Percentiles rank a stretch among this genome's conserved stretches.
Evolutionary conservation across 2,329 filamentous ascomycete species (phyloP).

Genomic region (Phoma herbarum): DNA sequence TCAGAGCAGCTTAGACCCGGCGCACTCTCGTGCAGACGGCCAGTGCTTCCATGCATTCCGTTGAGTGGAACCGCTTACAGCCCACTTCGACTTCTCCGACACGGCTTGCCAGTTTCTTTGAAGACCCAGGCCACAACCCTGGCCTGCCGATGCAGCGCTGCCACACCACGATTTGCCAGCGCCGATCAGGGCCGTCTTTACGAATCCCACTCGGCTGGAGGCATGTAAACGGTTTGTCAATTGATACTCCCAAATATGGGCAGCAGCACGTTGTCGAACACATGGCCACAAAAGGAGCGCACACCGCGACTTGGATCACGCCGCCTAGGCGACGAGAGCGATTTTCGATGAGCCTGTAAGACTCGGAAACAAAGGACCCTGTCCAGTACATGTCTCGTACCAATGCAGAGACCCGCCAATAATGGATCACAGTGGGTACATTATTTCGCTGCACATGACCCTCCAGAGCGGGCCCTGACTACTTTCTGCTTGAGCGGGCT

Average conservation of each 20-base stretch:
- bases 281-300: conserved; percentile 8
- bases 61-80: conserved; percentile 32
- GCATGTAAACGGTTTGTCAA: neutral
- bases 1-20: conserved; percentile 28
- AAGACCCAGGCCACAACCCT: conserved; percentile 14
- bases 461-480: conserved; percentile 36
- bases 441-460: conserved; percentile 41
- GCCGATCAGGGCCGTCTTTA: conserved; percentile 20
- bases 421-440: conserved; percentile 31
- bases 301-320: conserved; percentile 8
- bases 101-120: conserved; percentile 22
- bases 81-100: conserved; percentile 27
- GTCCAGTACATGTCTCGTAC: conserved; percentile 29
- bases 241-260: neutral
- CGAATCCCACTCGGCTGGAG: conserved; percentile 2
- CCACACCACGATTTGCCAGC: conserved; percentile 15
- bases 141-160: conserved; percentile 18
- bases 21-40: conserved; percentile 19
- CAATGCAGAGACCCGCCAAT: conserved; percentile 36
- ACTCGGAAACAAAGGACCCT: conserved; percentile 17
- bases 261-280: conserved; percentile 4
- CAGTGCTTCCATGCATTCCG: conserved; percentile 6
- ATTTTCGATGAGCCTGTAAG: conserved; percentile 17
- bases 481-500: conserved; percentile 22
- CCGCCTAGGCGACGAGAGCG: conserved; percentile 12